Evolutionary conservation across 129 eudicot genomes (phyloP).

Genomic region (Glebionis coronaria): DNA sequence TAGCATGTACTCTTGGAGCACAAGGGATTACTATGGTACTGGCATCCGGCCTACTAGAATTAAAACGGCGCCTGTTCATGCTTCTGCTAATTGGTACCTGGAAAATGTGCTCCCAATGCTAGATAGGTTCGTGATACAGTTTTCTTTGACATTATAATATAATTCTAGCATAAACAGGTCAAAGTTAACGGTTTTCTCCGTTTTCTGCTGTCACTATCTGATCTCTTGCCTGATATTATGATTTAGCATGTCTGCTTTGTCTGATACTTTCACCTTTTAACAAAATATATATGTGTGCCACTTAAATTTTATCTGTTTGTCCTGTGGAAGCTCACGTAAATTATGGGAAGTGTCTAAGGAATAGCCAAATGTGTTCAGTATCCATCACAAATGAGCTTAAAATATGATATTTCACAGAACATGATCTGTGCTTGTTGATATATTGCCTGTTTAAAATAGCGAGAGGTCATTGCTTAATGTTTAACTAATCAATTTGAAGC

Average conservation of each 20-base stretch:
- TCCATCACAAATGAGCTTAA: too few relatives aligned
- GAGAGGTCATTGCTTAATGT: not conserved
- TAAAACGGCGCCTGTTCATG: slow-evolving; percentile 90
- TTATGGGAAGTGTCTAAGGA: too few relatives aligned
- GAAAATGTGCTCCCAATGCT: slow-evolving; percentile 81
- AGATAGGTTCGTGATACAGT: slow-evolving; percentile 51
- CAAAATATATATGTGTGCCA: too few relatives aligned
- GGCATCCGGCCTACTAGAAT: slow-evolving; percentile 28
- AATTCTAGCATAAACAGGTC: not conserved
- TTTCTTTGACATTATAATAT: not conserved
- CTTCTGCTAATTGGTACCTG: slow-evolving; percentile 80
- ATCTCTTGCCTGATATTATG: too few relatives aligned
- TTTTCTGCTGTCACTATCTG: not conserved
- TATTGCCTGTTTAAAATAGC: not conserved
- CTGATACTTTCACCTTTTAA: too few relatives aligned
- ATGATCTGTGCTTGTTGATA: not conserved
- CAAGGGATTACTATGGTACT: too few relatives aligned
- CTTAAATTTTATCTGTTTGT: too few relatives aligned
- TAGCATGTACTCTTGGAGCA: too few relatives aligned
- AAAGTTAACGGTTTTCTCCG: not conserved
- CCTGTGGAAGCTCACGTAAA: too few relatives aligned
- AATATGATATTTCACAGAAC: not conserved
- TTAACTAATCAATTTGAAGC: not conserved
- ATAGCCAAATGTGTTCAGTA: too few relatives aligned
- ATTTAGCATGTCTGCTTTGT: too few relatives aligned